Base-by-base conservation (phyloP, 768 basidiomycete species). In the Suillus fuscotomentosus region DNA sequence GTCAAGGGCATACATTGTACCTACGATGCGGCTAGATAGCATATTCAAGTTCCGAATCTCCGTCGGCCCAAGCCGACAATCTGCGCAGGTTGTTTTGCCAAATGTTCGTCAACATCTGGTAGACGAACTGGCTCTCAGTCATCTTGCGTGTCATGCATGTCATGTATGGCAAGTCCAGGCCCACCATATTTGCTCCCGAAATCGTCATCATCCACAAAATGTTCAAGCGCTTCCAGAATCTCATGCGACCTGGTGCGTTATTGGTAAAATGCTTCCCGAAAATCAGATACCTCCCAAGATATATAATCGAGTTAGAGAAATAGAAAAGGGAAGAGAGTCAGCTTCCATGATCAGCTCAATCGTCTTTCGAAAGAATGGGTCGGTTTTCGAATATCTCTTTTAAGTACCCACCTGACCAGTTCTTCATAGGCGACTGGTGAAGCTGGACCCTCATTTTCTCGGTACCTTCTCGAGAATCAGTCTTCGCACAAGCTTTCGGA, bases 381-480 rank as follows among this genome's bases (percentile, higher is more conserved):
- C 56, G 62, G 55, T 57, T 20, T 36, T 20, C 22, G 10, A 34
- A 27, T 60, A 31, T 31, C 5, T 11, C n/a, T 31, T 3, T 22
- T n/a, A 7, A 34, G 14, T 54, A 34, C 31, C 5, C 7, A 57
- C 39, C 5, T 84, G 60, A 61, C 34, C 15, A 3, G 27, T 62
- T 47, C 51, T 31, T 31, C 31, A 27, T 22, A 78, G 76, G 39
- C 54, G 34, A 42, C 60, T 4, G 77, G 71, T 13, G 60, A 65
- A 22, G 68, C 70, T 27, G 72, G 73, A 10, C 72, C 73, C 17
- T 79, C 84, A 22, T 89, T 89, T 68, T 85, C 81, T 0, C 82
- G 80, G 70, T 85, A 87, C 65, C 80, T 89, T 36, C 75, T 88
- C 2, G 83, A 87, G 66, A 82, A 82, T 20, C 85, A 88, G 68